A percentile compares a stretch with the other conserved stretches of the same genome.
Evolutionary conservation across 306 rosid species (phyloP).

Genomic region (Boehmeria nivea): DNA sequence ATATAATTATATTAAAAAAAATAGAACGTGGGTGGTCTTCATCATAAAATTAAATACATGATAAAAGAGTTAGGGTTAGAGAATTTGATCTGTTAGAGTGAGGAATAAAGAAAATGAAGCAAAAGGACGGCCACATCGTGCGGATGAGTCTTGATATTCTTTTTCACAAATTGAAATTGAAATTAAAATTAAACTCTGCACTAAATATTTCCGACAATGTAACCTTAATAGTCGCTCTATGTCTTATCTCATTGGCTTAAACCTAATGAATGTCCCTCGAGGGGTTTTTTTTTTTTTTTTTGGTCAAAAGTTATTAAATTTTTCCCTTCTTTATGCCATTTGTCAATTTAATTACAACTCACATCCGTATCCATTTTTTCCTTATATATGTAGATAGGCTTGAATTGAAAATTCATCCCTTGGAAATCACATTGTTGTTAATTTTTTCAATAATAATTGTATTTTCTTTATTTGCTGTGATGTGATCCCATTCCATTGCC

Average conservation of each 20-base stretch:
- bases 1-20: background rate
- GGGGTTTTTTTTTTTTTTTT: background rate
- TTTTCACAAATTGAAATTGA: background rate
- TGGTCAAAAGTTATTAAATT: background rate
- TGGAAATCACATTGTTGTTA: background rate
- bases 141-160: conserved; percentile 44
- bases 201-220: conserved; percentile 42
- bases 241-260: conserved; percentile 27
- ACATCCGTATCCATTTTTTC: no score
- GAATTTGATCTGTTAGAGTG: conserved; percentile 20
- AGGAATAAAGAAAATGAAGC: conserved; percentile 22
- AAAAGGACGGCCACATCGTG: conserved; percentile 66
- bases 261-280: conserved; percentile 16
- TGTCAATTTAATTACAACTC: conserved; percentile 11
- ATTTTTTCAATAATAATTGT: no score
- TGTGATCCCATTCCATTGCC: no score
- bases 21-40: conserved; percentile 62
- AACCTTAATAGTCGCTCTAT: conserved; percentile 43
- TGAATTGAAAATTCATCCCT: background rate
- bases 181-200: background rate
- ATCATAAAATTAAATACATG: conserved; percentile 27
- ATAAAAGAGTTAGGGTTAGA: conserved; percentile 28
- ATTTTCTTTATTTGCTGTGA: no score
- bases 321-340: background rate
- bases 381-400: no score